Percentiles rank a stretch among this genome's conserved stretches.
phyloP scores from a whole-genome alignment of 148 eudicot species.

The Salicornia ramosissima region DNA sequence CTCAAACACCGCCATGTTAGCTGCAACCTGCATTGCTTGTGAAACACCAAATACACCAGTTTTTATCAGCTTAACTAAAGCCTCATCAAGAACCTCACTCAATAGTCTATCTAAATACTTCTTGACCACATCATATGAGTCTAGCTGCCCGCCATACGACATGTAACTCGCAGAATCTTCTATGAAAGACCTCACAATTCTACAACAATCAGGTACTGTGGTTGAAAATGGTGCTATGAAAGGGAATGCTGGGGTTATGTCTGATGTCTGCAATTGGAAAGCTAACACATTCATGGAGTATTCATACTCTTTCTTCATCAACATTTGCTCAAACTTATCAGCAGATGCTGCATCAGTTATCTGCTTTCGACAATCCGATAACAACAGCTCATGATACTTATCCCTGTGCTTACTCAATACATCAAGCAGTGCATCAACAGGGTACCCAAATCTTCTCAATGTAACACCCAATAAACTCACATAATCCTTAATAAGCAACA shows the following conservation, averaged over 20 bases:
- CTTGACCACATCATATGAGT: constrained; percentile 87
- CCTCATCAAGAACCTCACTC: constrained; percentile 79
- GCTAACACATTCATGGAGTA: constrained; percentile 94
- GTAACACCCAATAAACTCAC: constrained; percentile 94
- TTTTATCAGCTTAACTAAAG: constrained; percentile 62
- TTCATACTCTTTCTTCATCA: constrained; percentile 96
- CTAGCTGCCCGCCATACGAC: constrained; percentile 96
- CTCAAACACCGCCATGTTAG: constrained; percentile 94
- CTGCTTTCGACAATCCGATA: constrained; percentile 90
- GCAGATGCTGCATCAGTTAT: constrained; percentile 66
- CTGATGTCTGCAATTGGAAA: constrained; percentile 84
- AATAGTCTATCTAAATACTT: constrained; percentile 87
- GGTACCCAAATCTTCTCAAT: constrained; percentile 74
- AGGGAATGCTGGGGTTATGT: constrained; percentile 87
- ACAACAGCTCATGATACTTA: constrained; percentile 85
- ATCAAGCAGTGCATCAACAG: constrained; percentile 85
- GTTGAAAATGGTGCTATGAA: constrained; percentile 91
- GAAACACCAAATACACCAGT: constrained; percentile 71
- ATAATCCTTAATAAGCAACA: constrained; percentile 92
- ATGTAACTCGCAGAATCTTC: constrained; percentile 97
- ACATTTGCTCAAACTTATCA: constrained; percentile 92
- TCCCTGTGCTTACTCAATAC: constrained; percentile 96
- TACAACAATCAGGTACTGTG: constrained; percentile 93
- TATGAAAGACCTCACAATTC: constrained; percentile 84
- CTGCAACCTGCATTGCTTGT: constrained; percentile 96